phyloP scores from a whole-genome alignment of 106 monocot species.

The Allium cepa region DNA sequence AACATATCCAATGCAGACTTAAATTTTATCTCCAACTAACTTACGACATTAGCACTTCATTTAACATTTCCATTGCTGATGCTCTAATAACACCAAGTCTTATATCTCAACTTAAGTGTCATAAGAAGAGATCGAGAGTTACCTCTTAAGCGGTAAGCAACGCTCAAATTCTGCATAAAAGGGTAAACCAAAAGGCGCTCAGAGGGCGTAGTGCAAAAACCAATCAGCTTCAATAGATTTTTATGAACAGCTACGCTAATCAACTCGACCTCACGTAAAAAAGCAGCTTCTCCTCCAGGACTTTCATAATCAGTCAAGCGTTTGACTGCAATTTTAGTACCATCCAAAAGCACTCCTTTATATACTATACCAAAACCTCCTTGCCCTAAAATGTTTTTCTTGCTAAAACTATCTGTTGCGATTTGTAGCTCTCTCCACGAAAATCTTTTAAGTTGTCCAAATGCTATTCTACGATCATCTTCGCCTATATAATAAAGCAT shows the following conservation, averaged over 20 bases:
- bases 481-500: constrained; percentile 23
- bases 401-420: constrained; percentile 49
- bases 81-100: no score
- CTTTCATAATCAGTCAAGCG: constrained; percentile 37
- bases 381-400: constrained; percentile 54
- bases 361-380: constrained; percentile 64
- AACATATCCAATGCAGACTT: no score
- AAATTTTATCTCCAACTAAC: no score
- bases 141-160: constrained; percentile 59
- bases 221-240: constrained; percentile 50
- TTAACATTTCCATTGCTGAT: no score
- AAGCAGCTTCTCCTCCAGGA: constrained; percentile 46
- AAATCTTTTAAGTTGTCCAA: constrained; percentile 56
- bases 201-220: constrained; percentile 41
- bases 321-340: constrained; percentile 48
- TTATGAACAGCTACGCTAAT: constrained; percentile 61
- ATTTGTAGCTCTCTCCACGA: constrained; percentile 46
- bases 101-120: not conserved
- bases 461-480: constrained; percentile 31
- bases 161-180: constrained; percentile 57
- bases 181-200: constrained; percentile 60
- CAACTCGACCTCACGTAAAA: constrained; percentile 56
- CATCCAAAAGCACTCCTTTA: constrained; percentile 40
- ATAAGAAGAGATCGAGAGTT: not conserved
- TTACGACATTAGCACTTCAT: no score